Evolutionary conservation across 371 early-diverging fungal genomes (phyloP).

Genomic region (Rhizopus sp.): DNA sequence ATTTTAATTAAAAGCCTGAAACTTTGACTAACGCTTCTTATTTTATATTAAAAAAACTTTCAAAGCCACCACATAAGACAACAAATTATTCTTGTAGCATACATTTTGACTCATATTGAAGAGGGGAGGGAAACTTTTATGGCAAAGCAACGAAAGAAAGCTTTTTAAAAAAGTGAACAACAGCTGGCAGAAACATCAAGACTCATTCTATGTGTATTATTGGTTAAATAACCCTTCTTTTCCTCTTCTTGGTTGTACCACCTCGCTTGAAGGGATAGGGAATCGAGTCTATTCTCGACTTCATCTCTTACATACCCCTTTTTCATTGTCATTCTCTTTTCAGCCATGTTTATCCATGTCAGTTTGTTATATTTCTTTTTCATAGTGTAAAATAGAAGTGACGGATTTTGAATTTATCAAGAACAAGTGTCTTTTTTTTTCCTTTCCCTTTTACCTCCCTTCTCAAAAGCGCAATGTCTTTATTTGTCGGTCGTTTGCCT

Average conservation of each 20-base stretch:
- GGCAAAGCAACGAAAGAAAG: no score
- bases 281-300: no score
- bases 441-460: background rate
- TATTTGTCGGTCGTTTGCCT: slow-evolving; percentile 71
- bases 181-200: no score
- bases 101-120: background rate
- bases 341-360: no score
- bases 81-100: background rate
- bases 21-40: background rate
- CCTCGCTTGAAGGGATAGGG: no score
- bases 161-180: background rate
- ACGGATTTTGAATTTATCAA: background rate
- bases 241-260: no score
- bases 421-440: slow-evolving; percentile 4
- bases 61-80: slow-evolving; percentile 1
- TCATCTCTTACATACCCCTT: no score
- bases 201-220: no score
- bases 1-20: slow-evolving; percentile 6
- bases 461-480: slow-evolving; percentile 27
- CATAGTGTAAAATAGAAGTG: background rate
- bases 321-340: no score
- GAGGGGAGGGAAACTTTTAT: background rate
- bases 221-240: no score
- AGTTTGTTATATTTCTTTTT: no score
- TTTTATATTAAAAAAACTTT: slow-evolving; percentile 2